Evolutionary conservation across 768 basidiomycete species (phyloP).

Genomic region (Russula lepida): DNA sequence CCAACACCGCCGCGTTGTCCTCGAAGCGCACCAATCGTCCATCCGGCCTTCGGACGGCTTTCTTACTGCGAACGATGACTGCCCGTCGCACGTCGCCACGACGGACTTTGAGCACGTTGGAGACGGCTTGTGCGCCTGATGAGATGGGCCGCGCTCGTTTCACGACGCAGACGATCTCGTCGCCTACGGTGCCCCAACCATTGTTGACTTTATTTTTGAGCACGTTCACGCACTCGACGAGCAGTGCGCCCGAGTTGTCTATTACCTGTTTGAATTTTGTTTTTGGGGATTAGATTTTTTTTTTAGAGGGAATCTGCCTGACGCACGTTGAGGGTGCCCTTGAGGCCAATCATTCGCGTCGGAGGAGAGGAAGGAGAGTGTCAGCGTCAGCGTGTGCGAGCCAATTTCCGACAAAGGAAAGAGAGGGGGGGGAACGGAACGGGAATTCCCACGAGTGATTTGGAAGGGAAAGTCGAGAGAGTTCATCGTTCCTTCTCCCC

Average conservation of each 20-base stretch:
- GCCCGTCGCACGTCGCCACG: slow-evolving; percentile 93
- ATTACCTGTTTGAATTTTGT: slow-evolving; percentile 52
- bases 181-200: slow-evolving; percentile 87
- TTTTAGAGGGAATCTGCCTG: not conserved
- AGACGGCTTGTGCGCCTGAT: slow-evolving; percentile 53
- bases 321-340: slow-evolving; percentile 78
- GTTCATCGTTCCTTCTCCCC: not conserved
- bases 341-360: slow-evolving; percentile 90
- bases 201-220: slow-evolving; percentile 94
- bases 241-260: slow-evolving; percentile 92
- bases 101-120: slow-evolving; percentile 82
- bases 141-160: slow-evolving; percentile 82
- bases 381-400: not conserved
- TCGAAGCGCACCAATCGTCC: slow-evolving; percentile 86
- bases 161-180: slow-evolving; percentile 93
- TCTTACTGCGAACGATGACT: slow-evolving; percentile 89
- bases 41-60: slow-evolving; percentile 77
- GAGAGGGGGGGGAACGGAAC: no score
- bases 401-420: not conserved
- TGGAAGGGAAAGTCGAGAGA: no score
- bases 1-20: slow-evolving; percentile 89
- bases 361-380: no score
- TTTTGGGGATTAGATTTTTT: slow-evolving; percentile 1
- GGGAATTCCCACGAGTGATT: slow-evolving; percentile 17
- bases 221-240: slow-evolving; percentile 94